Evolutionary conservation across 805 yeast genomes (phyloP).

Genomic region (Wickerhamiella galacta): DNA sequence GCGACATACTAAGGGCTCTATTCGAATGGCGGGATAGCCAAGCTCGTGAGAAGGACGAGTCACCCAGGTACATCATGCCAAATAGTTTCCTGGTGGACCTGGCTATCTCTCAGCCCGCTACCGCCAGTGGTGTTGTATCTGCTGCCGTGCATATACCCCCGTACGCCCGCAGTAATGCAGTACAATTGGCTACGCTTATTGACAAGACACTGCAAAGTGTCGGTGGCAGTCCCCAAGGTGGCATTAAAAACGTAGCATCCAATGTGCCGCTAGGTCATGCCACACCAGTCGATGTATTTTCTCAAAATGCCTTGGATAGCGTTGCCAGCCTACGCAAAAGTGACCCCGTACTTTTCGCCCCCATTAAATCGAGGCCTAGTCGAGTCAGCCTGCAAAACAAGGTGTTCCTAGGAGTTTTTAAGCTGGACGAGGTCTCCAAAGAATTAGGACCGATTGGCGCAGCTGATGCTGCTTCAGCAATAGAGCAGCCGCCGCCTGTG

Average conservation of each 20-base stretch:
- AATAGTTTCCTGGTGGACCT: constrained; percentile 56
- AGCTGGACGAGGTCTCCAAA: too few species aligned
- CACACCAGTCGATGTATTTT: background rate
- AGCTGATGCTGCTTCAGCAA: too few species aligned
- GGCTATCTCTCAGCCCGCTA: constrained; percentile 41
- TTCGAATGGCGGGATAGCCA: constrained; percentile 69
- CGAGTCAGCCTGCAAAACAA: too few species aligned
- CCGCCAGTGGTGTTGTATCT: constrained; percentile 31
- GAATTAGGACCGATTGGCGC: too few species aligned
- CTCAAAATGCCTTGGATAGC: too few species aligned
- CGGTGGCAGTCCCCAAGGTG: background rate
- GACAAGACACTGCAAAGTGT: constrained; percentile 18
- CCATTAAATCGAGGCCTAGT: too few species aligned
- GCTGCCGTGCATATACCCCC: constrained; percentile 27
- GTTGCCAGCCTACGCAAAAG: too few species aligned
- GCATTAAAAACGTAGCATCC: background rate
- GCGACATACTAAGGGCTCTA: constrained; percentile 40
- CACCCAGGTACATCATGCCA: constrained; percentile 67
- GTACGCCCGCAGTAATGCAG: constrained; percentile 40
- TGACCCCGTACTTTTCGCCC: too few species aligned
- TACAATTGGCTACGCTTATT: constrained; percentile 42
- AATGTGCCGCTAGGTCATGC: constrained; percentile 1
- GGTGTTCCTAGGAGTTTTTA: too few species aligned
- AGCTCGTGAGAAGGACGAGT: constrained; percentile 71
- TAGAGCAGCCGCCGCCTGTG: too few species aligned